Base-by-base conservation (phyloP, 805 yeast genomes). In the Sungouiozyma intestinalis region DNA sequence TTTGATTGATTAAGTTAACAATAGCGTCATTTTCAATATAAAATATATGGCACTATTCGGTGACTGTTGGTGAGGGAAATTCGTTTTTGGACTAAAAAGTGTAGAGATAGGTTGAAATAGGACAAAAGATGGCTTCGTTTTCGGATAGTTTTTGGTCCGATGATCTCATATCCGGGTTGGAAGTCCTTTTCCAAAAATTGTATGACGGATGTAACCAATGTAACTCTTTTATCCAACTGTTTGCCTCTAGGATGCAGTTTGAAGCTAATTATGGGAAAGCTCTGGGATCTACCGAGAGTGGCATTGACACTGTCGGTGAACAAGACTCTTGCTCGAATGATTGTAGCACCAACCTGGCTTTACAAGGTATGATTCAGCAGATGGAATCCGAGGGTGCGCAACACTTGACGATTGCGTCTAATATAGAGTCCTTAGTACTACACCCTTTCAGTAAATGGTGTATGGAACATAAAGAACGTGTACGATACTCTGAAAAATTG, bases 371-470 rank as follows among this genome's bases (percentile, higher is more conserved):
- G 81, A 65, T 55, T 3, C 46, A 42, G 18, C 50, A 51, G 59
- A 81, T 50, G 84, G 83, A 38, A 74, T 81, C 3, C 69, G 85
- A 44, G 67, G 83, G 59, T 70, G 79, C 53, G 68, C 74, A 51
- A 73, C 90, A 24, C 80, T 67, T 75, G 36, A 71, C 72, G 39
- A 74, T 85, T 20, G 83, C 90, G 1, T 66, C 71, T 3, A 75
- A 73, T 48, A 78, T 85, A 45, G 71, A 73, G 43, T 52, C 64
- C 1, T 64, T 75, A 58, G 90, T 85, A 1, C 55, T 82, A 40
- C 70, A 69, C 18, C 95, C 94, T 1, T 85, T 85, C 53, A 60
- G 74, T 9, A 72, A 73, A 51, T 86, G 94, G 94, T 72, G 87
- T 35, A 67, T 65, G 15, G 87, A 81, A 41, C 94, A 85, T 60